A percentile compares a stretch with the other conserved stretches of the same genome.
phyloP scores from a whole-genome alignment of 805 yeast species.

The Starmerella geochares region DNA sequence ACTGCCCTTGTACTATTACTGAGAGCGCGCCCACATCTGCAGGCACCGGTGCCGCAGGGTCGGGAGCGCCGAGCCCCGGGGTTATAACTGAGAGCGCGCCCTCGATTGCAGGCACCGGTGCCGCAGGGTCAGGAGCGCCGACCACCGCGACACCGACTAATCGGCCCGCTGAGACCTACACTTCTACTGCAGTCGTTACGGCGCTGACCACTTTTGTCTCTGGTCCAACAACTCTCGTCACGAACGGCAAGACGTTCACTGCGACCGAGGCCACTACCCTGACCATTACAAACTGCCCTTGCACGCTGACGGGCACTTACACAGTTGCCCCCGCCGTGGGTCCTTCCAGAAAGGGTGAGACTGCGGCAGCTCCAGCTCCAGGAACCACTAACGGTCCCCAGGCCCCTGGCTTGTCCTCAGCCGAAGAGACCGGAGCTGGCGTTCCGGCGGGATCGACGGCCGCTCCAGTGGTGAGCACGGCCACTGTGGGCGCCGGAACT shows the following conservation, averaged over 20 bases:
- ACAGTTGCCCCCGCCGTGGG: not conserved
- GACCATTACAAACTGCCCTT: slow-evolving; percentile 78
- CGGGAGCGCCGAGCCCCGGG: not conserved
- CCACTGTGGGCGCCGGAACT: not conserved
- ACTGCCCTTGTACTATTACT: slow-evolving; percentile 71
- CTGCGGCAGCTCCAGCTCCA: not conserved
- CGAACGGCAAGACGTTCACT: not conserved
- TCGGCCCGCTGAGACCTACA: not conserved
- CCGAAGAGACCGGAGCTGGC: not conserved
- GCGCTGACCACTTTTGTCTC: not conserved
- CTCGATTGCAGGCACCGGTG: not conserved
- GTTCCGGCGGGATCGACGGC: too few relatives aligned
- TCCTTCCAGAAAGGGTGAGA: slow-evolving; percentile 1
- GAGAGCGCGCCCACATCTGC: not conserved
- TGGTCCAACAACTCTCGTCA: not conserved
- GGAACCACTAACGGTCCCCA: not conserved
- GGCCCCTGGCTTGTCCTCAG: too few relatives aligned
- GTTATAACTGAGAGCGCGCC: slow-evolving; percentile 32
- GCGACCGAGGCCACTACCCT: slow-evolving; percentile 48
- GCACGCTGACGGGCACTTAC: slow-evolving; percentile 42
- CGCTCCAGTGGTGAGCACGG: not conserved
- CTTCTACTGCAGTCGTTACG: not conserved
- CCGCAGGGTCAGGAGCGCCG: not conserved
- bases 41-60: not conserved
- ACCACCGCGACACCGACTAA: not conserved